Evolutionary conservation across 2,329 filamentous ascomycete genomes (phyloP).

Genomic region (Aspergillus ruber): DNA sequence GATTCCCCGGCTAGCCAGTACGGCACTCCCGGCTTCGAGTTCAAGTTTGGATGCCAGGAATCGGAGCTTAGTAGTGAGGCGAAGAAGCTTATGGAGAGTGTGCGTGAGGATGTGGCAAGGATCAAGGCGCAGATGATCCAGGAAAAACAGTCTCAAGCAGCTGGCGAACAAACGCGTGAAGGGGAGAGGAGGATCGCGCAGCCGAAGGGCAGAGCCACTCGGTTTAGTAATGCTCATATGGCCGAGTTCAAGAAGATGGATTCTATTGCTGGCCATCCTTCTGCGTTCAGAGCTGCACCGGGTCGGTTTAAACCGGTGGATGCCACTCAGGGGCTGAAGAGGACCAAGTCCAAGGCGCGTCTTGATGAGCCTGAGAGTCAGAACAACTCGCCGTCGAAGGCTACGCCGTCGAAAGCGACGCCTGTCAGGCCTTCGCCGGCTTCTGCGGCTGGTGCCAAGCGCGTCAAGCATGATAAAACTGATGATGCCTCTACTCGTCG

Average conservation of each 20-base stretch:
- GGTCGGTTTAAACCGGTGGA: constrained; percentile 34
- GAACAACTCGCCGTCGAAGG: constrained; percentile 31
- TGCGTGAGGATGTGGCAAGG: constrained; percentile 64
- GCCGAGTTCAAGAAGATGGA: constrained; percentile 96
- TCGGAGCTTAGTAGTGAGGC: constrained; percentile 45
- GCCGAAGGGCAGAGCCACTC: constrained; percentile 68
- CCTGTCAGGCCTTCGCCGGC: constrained; percentile 20
- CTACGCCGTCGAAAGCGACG: constrained; percentile 8
- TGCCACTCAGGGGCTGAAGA: constrained; percentile 39
- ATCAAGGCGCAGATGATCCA: constrained; percentile 64
- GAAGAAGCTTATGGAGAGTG: constrained; percentile 55
- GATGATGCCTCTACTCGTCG: too few species aligned
- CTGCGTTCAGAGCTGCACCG: constrained; percentile 55
- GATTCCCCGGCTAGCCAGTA: constrained; percentile 27
- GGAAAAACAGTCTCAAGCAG: constrained; percentile 48
- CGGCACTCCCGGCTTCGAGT: constrained; percentile 41
- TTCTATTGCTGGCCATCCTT: constrained; percentile 81
- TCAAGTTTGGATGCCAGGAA: constrained; percentile 40
- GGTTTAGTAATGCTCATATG: constrained; percentile 81
- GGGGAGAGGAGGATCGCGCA: constrained; percentile 66
- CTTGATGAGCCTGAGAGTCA: constrained; percentile 54
- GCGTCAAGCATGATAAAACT: constrained; percentile 57
- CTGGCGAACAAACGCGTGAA: constrained; percentile 36
- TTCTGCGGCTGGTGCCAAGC: constrained; percentile 54
- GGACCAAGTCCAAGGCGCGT: constrained; percentile 56